Conservation (phyloP, 495 filamentous ascomycete genomes). For the Daldinia vernicosa region DNA sequence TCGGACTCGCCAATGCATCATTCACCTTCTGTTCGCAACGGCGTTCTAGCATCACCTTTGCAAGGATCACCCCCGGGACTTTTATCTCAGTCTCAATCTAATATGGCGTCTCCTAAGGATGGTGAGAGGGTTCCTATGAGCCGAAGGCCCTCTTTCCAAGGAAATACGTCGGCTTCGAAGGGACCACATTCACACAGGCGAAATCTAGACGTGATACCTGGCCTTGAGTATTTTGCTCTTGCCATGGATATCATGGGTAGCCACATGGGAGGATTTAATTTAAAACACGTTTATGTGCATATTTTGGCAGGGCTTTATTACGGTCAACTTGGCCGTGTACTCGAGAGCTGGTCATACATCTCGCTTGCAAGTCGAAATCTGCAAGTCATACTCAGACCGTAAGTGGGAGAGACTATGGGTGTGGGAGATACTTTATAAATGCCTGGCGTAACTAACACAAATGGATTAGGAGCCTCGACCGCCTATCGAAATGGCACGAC, state of each 20-base stretch:
- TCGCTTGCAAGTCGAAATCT: conserved; percentile 77
- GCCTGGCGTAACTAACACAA: conserved; percentile 3
- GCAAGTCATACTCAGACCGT: conserved; percentile 81
- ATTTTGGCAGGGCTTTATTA: conserved; percentile 89
- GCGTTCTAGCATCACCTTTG: conserved; percentile 56
- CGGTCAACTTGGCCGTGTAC: conserved; percentile 83
- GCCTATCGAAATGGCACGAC: conserved; percentile 51
- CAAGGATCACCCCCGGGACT: conserved; percentile 60
- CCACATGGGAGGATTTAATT: conserved; percentile 76
- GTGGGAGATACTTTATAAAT: background rate
- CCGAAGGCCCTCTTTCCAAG: conserved; percentile 56
- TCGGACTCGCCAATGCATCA: conserved; percentile 50
- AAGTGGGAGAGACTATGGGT: conserved; percentile 45
- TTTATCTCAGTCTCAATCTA: conserved; percentile 50
- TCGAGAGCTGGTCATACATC: conserved; percentile 93
- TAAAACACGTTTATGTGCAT: conserved; percentile 84
- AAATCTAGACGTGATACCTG: conserved; percentile 90
- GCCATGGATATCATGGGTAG: conserved; percentile 88
- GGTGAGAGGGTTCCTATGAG: conserved; percentile 53
- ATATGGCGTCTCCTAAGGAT: conserved; percentile 60
- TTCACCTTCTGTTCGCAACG: conserved; percentile 60
- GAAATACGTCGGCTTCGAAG: conserved; percentile 37
- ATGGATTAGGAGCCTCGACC: conserved; percentile 53
- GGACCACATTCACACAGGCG: conserved; percentile 50
- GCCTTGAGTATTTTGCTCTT: conserved; percentile 85